Evolutionary conservation across 495 filamentous ascomycete species (phyloP), one percentile per base, ranked within the genome.

Genomic region (Penicillium angulare): DNA sequence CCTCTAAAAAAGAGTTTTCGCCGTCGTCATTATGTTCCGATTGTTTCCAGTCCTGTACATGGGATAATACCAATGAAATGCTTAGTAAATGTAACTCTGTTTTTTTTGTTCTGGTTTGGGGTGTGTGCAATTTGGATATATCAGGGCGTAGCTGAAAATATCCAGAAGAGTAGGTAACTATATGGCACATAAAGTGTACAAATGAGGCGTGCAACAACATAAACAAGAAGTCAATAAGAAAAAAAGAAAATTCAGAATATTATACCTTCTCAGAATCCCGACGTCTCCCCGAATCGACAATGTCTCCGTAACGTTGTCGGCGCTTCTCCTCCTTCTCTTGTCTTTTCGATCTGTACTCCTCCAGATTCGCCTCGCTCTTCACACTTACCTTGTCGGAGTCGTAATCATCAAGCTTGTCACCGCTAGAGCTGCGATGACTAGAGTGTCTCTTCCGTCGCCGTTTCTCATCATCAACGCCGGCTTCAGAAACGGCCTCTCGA

Each of bases 1-100:
- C 65, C 52, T 57, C 73, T 78, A 80, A 76, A 75, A 77, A 78
- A 76, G 71, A 68, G 24, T 63, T 49, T 45, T 72, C 57, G 52
- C 57, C 44, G 46, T 70, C 58, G 52, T 71, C 58, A 43, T 63
- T 61, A 61, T 63, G 59, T 49, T 61, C 59, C 38, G 66, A 58
- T 52, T 22, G 55, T 47, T 52, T 53, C 57, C 53, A 65, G 59
- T 68, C 71, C 72, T 77, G 63, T 62, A 69, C 65, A 58, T 59
- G 60, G 59, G 64, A 47, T 62, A 66, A 56, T 50, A 62, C 61
- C 50, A 63, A 56, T 39, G 56, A 57, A 61, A 52, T 42, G 56
- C 64, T 76, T 67, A 76, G 73, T 67, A 69, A 45, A 65, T 58
- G 57, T 54, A 55, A 54, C 53, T 55, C 60, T 61, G 52, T 50